A percentile compares a stretch with the other conserved stretches of the same genome.
Evolutionary conservation across 495 filamentous ascomycete genomes (phyloP).

Genomic region (Cenococcum geophilum): DNA sequence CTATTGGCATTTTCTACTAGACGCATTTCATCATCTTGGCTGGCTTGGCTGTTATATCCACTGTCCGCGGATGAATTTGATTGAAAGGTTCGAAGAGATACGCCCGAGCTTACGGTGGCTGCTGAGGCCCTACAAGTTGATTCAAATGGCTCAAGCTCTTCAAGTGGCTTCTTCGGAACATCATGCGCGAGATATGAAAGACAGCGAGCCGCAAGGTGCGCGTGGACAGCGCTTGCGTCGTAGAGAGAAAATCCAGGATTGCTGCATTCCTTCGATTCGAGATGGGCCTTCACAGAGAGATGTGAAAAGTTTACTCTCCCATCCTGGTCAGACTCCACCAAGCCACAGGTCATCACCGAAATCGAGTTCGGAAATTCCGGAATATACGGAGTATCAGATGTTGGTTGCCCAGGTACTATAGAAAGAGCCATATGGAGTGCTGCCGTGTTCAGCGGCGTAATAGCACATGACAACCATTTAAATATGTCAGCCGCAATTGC

Average conservation of each 20-base stretch:
- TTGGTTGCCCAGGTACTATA: slow-evolving; percentile 15
- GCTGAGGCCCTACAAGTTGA: background rate
- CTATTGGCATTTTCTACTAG: background rate
- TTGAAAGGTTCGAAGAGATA: slow-evolving; percentile 17
- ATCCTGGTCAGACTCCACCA: slow-evolving; percentile 15
- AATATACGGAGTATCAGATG: slow-evolving; percentile 3
- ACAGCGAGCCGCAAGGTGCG: slow-evolving; percentile 22
- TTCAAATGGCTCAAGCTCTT: slow-evolving; percentile 7
- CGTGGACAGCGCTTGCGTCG: slow-evolving; percentile 19
- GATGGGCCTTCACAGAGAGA: slow-evolving; percentile 16
- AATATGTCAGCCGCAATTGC: slow-evolving; percentile 15
- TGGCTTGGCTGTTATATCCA: slow-evolving; percentile 22
- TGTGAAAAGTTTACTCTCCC: slow-evolving; percentile 14
- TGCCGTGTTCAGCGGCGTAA: slow-evolving; percentile 9
- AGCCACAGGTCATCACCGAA: slow-evolving; percentile 17
- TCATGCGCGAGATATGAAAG: slow-evolving; percentile 26
- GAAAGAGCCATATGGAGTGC: slow-evolving; percentile 15
- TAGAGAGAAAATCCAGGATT: slow-evolving; percentile 14
- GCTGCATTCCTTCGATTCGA: slow-evolving; percentile 14
- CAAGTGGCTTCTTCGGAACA: slow-evolving; percentile 18
- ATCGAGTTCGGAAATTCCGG: slow-evolving; percentile 14
- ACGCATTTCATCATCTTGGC: slow-evolving; percentile 7
- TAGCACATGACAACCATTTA: slow-evolving; percentile 19
- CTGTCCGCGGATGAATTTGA: slow-evolving; percentile 20
- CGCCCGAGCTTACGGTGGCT: slow-evolving; percentile 8